Evolutionary conservation across 2,329 filamentous ascomycete genomes (phyloP).

Genomic region (Ambrosiella xylebori): DNA sequence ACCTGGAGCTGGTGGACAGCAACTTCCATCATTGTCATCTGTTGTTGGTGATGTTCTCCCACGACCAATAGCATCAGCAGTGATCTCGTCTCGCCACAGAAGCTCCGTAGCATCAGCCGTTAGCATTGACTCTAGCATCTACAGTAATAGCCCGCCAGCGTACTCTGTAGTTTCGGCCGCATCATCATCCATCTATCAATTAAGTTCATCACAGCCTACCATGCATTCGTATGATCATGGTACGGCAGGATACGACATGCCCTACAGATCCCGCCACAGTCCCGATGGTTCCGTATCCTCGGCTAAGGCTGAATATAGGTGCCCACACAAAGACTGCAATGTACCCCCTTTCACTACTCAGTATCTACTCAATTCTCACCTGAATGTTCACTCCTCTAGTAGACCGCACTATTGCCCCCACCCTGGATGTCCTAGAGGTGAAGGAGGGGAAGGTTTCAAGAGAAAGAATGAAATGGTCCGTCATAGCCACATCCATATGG

Average conservation of each 20-base stretch:
- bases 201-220: conserved; percentile 10
- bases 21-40: not conserved
- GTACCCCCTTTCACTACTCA: conserved; percentile 62
- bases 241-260: not conserved
- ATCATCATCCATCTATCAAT: conserved; percentile 7
- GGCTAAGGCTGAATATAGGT: conserved; percentile 4
- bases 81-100: not conserved
- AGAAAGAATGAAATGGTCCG: conserved; percentile 58
- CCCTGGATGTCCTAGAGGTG: conserved; percentile 41
- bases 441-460: conserved; percentile 52
- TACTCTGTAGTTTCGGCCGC: conserved; percentile 5
- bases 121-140: not conserved
- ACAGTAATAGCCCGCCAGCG: conserved; percentile 8
- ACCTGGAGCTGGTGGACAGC: not conserved
- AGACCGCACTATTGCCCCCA: conserved; percentile 51
- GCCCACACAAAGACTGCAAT: conserved; percentile 39
- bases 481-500: conserved; percentile 78
- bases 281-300: conserved; percentile 4
- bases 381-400: conserved; percentile 50
- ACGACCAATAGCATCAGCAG: not conserved
- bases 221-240: conserved; percentile 1
- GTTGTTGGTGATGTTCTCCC: conserved; percentile 1
- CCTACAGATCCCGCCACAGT: not conserved
- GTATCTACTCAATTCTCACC: conserved; percentile 63
- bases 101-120: not conserved